Base-by-base conservation (phyloP, 1,284 basidiomycete genomes). In the Ustanciosporium gigantosporum region DNA sequence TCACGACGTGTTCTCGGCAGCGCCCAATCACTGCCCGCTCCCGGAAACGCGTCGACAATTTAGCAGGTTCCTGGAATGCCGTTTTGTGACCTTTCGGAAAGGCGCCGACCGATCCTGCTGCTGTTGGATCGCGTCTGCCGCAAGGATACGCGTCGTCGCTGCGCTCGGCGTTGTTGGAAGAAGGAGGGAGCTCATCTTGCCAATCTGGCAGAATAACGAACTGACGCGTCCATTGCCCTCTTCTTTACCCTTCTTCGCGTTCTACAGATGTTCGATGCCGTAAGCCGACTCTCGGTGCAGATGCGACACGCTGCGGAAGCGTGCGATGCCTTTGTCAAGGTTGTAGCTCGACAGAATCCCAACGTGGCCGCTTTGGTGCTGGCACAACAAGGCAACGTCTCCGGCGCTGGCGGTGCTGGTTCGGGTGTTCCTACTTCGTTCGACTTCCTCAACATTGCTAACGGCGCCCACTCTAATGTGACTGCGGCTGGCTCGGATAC, bases 301-400 rank as follows among this genome's bases (percentile, higher is more conserved):
- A 44, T 70, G 22, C 57, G 68, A 3, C 59, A 65, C 36, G 68
- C 68, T 7, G 66, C 68, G 8, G 56, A 60, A 31, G 45, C 50
- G 47, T 68, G 61, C 34, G 68, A 70, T 29, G 55, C 53, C 8
- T 68, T 70, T 44, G 57, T 62, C 46, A 66, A 68, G 46, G 48
- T 55, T 20, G 51, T 70, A 4, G 55, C 68, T 7, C 52, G 58
- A 13, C 56, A 66, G 24, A 68, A 68, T 43, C 67, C 67, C 19
- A 66, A 53, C 31, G 60, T 68, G 0, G 68, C 66, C 1, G 68
- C 68, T 20, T 39, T 70, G 7, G 50, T 66, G 37, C 48, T 68
- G 27, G 61, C 66, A 14, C 52, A 67, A 37, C 53, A 50, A 29
- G 57, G 60, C 36, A 59, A 64, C 36, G 51, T 60, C 5, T 47